Evolutionary conservation across 305 asterid genomes (phyloP), one percentile per base, ranked within the genome.

Genomic region (Fraxinus sp.): DNA sequence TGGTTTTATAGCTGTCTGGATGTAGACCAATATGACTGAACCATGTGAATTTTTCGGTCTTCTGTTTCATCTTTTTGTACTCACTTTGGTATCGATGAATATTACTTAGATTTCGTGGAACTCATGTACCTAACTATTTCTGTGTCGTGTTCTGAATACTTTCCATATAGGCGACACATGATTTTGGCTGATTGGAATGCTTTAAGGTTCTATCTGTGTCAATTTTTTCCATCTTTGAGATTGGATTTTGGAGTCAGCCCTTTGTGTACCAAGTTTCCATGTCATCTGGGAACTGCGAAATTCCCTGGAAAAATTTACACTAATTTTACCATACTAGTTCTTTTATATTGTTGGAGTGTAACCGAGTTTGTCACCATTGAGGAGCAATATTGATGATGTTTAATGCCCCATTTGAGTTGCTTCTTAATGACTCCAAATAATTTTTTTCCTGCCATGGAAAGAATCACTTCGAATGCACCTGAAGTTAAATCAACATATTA

Each of bases 321-420:
- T 55, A 73, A 32, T 43, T 49, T 75, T 81, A 70, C 76, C 30
- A 16, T 36, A 18, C 72, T 24, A 64, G 35, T 24, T 64, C 72
- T 55, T 64, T 64, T 64, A 64, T 22, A 64, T 22, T 32, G 33
- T 64, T 64, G 72, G 10, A 18, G 68, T 64, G 33, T 64, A 16
- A 64, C 6, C 24, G 43, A 46, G 39, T 16, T 28, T 49, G 20
- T 49, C 75, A 4, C n/a, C 46, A 64, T 20, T 79, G 16, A 35
- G 70, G 59, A 26, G 76, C 81, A 81, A 24, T 24, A 49, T 73
- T 7, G 18, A 77, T 75, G 7, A 70, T 78, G 55, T 83, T 73
- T 79, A 59, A 52, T 18, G 33, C 22, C 52, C 26, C 71, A 6
- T 18, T 18, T 1, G 24, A 59, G 39, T 83, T 71, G 39, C 43